Percentiles rank a stretch among this genome's conserved stretches.
phyloP scores from a whole-genome alignment of 2,329 filamentous ascomycete species.

The Colletotrichum tamarilloi region DNA sequence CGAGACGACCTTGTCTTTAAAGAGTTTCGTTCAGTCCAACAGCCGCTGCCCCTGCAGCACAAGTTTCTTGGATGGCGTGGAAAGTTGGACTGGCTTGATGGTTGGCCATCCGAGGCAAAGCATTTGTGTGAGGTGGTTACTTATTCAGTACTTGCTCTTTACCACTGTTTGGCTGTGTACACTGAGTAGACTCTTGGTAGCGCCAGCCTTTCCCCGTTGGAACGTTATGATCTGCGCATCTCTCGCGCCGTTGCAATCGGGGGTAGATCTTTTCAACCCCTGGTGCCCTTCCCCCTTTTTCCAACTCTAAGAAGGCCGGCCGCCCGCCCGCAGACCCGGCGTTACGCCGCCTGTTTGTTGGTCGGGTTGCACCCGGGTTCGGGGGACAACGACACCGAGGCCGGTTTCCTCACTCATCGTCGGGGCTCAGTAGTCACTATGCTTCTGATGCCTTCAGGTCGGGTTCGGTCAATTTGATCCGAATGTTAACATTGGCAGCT shows the following conservation, averaged over 20 bases:
- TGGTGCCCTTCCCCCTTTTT: constrained; percentile 1
- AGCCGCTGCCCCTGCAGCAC: constrained; percentile 28
- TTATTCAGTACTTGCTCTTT: neutral
- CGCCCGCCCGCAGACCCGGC: constrained; percentile 10
- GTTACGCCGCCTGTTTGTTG: constrained; percentile 12
- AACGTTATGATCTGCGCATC: constrained; percentile 4
- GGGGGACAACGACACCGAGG: constrained; percentile 13
- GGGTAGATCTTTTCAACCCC: constrained; percentile 19
- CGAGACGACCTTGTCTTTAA: constrained; percentile 27
- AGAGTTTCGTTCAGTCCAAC: constrained; percentile 17
- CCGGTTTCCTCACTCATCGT: neutral
- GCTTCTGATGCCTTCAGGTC: too few species aligned
- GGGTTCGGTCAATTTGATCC: too few species aligned
- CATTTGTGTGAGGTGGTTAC: constrained; percentile 1
- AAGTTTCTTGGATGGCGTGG: neutral
- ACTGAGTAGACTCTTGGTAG: constrained; percentile 17
- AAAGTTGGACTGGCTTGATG: constrained; percentile 16
- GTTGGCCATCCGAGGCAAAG: constrained; percentile 12
- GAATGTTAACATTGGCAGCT: too few species aligned
- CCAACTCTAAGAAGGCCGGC: neutral
- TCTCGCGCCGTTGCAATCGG: constrained; percentile 25
- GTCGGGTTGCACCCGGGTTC: constrained; percentile 2
- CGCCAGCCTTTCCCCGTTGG: constrained; percentile 3
- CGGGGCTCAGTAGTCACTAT: too few species aligned
- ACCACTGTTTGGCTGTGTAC: neutral